Evolutionary conservation across 1,284 basidiomycete species (phyloP), one percentile per base, ranked within the genome.

Genomic region (Naganishia cerealis): DNA sequence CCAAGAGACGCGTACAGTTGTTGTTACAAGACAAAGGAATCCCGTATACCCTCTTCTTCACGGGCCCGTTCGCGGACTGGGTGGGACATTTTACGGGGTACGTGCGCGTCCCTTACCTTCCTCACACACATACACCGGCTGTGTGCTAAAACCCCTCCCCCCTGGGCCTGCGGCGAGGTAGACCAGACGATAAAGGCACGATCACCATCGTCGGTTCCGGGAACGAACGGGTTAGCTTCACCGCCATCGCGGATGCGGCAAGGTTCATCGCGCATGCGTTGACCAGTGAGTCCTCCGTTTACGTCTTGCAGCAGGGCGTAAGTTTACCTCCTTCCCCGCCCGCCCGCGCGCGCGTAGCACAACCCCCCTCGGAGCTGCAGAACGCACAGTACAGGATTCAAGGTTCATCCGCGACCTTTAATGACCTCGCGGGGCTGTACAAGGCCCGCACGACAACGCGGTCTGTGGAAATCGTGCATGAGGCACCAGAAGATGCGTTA

Each of bases 61-160:
- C 42, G 2, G 71, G 71, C 5, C 63, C 67, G 4, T 72, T 72
- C 52, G 67, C 67, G 13, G 71, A 72, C 21, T 70, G 67, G 69
- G 38, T 68, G 18, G 39, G n/a, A 7, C 15, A 13, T 24, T 29
- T 67, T 58, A 36, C 58, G 2, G 40, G 68, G 48, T 62, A 62
- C 33, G 46, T 61, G 12, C 9, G 12, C 18, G 29, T 29, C 26
- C 38, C 21, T 53, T 16, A 38, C 10, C 16, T 6, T 59, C 16
- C 8, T 13, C 24, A n/a, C n/a, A n/a, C n/a, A n/a, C n/a, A n/a
- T n/a, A n/a, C n/a, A n/a, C n/a, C n/a, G n/a, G n/a, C n/a, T n/a
- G n/a, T n/a, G n/a, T 8, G 54, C 42, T 59, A 18, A 59, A 16
- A 58, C 16, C 38, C 15, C 13, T 12, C 10, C 18, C 24, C 2